Conservation (phyloP, 2,329 filamentous ascomycete genomes). For the Pseudophaeomoniella oleicola region DNA sequence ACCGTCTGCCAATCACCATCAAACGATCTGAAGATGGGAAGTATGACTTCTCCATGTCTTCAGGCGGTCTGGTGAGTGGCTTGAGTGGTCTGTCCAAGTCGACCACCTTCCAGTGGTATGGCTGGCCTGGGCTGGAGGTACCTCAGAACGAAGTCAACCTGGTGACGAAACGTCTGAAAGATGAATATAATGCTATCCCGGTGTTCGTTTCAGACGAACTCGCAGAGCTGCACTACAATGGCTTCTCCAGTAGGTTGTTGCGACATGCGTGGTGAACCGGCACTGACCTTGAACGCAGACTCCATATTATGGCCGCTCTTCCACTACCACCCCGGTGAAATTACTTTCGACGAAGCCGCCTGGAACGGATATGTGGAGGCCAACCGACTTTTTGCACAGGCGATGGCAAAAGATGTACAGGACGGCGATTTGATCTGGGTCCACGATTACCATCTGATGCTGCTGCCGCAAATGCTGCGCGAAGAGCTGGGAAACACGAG, state of each 20-base stretch:
- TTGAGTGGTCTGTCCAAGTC: constrained; percentile 83
- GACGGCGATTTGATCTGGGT: constrained; percentile 96
- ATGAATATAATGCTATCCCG: constrained; percentile 78
- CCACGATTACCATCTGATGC: constrained; percentile 97
- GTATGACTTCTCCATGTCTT: constrained; percentile 93
- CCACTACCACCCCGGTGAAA: constrained; percentile 97
- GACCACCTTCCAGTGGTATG: constrained; percentile 95
- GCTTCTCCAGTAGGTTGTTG: constrained; percentile 67
- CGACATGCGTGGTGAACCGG: background rate
- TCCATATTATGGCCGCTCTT: constrained; percentile 97
- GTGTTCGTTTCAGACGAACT: constrained; percentile 90
- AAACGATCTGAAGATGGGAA: constrained; percentile 83
- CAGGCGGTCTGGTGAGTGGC: constrained; percentile 85
- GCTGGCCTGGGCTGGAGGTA: constrained; percentile 88
- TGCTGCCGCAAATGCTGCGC: constrained; percentile 86
- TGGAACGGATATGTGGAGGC: constrained; percentile 91
- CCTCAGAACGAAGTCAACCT: constrained; percentile 65
- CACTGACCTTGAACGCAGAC: constrained; percentile 37
- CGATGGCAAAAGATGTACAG: constrained; percentile 71
- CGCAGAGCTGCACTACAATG: constrained; percentile 92
- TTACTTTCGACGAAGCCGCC: constrained; percentile 88
- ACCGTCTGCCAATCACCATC: constrained; percentile 91
- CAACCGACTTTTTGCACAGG: constrained; percentile 81
- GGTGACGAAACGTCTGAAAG: constrained; percentile 64
- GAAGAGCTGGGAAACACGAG: constrained; percentile 68